Evolutionary conservation across 2,329 filamentous ascomycete genomes (phyloP).

Genomic region (Rutstroemia sp.): DNA sequence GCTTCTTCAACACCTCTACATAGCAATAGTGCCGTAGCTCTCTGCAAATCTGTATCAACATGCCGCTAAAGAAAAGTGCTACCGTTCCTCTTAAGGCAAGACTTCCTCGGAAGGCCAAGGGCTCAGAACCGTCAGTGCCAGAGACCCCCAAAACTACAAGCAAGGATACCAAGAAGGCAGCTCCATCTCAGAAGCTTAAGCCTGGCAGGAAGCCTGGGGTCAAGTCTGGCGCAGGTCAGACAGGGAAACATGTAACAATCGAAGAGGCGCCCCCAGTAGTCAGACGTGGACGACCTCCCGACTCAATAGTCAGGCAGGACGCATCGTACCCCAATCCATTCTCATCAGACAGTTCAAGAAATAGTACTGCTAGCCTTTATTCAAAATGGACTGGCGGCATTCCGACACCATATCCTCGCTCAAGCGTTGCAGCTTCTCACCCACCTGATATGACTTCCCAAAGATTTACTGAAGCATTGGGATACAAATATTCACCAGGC

Average conservation of each 20-base stretch:
- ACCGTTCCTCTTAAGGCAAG: neutral
- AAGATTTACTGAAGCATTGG: conserved; percentile 1
- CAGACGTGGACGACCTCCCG: neutral
- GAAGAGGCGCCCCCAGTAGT: neutral
- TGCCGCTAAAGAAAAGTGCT: neutral
- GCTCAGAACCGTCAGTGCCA: neutral
- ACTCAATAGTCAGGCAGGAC: conserved; percentile 8
- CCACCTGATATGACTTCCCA: neutral
- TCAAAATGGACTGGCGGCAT: neutral
- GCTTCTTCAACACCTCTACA: neutral
- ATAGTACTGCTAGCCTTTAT: neutral
- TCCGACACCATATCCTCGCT: neutral
- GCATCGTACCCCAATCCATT: conserved; percentile 5
- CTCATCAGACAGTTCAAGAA: conserved; percentile 1
- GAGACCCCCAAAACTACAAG: neutral
- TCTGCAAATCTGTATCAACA: neutral
- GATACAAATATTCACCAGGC: conserved; percentile 5
- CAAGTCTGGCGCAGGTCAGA: neutral
- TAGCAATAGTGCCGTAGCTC: neutral
- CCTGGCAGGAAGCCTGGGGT: neutral
- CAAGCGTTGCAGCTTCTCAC: neutral
- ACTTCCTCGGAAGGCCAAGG: conserved; percentile 3
- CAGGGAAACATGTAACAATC: neutral
- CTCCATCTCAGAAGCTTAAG: neutral
- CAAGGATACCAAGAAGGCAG: neutral